A percentile compares a stretch with the other conserved stretches of the same genome.
These are phyloP conservation scores for Alternaria ventricosa DNA, from an alignment of 2,329 filamentous ascomycete species.

Conservation along the genomic window DNA sequence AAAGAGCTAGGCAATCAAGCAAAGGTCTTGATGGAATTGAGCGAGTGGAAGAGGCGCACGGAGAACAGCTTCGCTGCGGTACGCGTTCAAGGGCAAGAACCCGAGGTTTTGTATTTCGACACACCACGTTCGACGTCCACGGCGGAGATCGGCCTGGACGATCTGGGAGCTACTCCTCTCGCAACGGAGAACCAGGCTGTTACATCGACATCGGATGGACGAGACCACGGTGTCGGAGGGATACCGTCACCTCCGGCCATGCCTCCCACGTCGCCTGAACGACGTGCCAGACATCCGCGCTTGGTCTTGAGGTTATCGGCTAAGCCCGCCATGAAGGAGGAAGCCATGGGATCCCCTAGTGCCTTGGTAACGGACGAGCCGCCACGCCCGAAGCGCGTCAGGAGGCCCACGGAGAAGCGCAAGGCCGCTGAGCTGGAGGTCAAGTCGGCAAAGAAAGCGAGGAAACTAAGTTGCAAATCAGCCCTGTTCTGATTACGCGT, in stretches of 20 bases:
- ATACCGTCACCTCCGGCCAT: background rate
- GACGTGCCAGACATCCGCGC: background rate
- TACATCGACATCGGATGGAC: too few relatives aligned
- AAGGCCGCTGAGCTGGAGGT: background rate
- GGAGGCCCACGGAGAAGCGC: background rate
- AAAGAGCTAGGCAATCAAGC: background rate
- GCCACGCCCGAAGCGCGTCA: background rate
- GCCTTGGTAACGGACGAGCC: background rate
- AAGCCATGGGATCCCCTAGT: background rate
- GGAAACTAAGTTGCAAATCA: background rate
- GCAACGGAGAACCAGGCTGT: background rate
- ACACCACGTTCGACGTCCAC: background rate
- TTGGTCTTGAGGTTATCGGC: background rate
- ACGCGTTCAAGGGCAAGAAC: background rate
- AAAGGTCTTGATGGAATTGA: background rate
- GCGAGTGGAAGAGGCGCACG: background rate
- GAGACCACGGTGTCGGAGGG: background rate
- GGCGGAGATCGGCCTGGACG: background rate
- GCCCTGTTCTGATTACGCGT: background rate
- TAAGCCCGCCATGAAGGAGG: background rate
- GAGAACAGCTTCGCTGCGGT: background rate
- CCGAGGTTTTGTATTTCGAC: background rate
- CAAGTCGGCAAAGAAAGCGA: background rate
- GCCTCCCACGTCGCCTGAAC: background rate
- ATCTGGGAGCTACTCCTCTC: background rate